phyloP scores from a whole-genome alignment of 2,329 filamentous ascomycete genomes.

The Fusarium sp. region DNA sequence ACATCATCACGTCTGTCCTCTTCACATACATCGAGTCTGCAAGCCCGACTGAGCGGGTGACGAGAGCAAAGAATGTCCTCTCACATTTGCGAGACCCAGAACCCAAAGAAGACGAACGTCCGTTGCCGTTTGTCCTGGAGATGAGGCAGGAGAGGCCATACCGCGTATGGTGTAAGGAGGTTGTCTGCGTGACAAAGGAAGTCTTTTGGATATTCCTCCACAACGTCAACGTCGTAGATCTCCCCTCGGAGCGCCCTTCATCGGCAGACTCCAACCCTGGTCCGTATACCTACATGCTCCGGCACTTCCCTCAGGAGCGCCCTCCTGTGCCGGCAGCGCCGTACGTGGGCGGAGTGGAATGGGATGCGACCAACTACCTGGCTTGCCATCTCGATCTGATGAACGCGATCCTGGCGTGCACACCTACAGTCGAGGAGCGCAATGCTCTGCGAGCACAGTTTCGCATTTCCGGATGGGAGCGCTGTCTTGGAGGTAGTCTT shows the following conservation, averaged over 20 bases:
- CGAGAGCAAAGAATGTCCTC: conserved; percentile 79
- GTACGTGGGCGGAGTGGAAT: conserved; percentile 97
- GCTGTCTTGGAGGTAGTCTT: conserved; percentile 84
- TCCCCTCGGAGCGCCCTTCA: conserved; percentile 60
- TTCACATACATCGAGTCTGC: conserved; percentile 87
- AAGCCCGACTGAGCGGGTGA: conserved; percentile 68
- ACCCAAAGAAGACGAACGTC: conserved; percentile 79
- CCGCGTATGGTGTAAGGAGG: conserved; percentile 93
- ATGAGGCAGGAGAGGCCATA: conserved; percentile 92
- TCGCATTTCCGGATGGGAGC: conserved; percentile 89
- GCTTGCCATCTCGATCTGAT: conserved; percentile 92
- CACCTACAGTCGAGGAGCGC: conserved; percentile 76
- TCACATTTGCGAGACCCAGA: conserved; percentile 83
- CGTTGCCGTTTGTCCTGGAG: conserved; percentile 86
- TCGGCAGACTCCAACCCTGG: conserved; percentile 48
- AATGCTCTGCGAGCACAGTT: conserved; percentile 84
- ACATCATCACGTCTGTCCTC: conserved; percentile 88
- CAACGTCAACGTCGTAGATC: conserved; percentile 86
- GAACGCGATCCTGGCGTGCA: conserved; percentile 88
- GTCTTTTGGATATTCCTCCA: conserved; percentile 99
- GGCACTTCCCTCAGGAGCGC: conserved; percentile 85
- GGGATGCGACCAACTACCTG: conserved; percentile 98
- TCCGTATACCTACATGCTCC: conserved; percentile 71
- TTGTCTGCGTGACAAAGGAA: conserved; percentile 93
- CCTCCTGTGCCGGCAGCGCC: conserved; percentile 93